Percentiles rank a stretch among this genome's conserved stretches.
These are phyloP conservation scores for Paramyrothecium sp. DNA, from an alignment of 2,329 filamentous ascomycete genomes.

Conservation along the genomic window DNA sequence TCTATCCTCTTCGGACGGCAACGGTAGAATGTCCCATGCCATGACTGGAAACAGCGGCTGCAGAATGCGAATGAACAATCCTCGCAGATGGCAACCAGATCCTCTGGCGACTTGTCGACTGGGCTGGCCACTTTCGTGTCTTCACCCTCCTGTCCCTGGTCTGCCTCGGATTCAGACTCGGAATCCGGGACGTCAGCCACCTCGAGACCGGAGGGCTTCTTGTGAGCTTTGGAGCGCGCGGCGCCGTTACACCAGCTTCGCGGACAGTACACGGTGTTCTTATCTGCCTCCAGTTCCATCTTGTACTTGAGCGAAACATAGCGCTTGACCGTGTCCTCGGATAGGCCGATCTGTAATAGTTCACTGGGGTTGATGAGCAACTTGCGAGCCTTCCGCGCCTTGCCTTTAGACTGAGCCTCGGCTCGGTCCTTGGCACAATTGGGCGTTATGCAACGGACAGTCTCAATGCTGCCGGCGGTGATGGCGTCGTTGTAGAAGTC, in stretches of 20 bases:
- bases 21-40: constrained; percentile 84
- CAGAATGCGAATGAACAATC: constrained; percentile 92
- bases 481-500: constrained; percentile 92
- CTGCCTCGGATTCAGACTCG: constrained; percentile 46
- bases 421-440: constrained; percentile 68
- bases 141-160: constrained; percentile 25
- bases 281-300: constrained; percentile 86
- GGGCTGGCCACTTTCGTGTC: constrained; percentile 14
- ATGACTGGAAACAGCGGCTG: constrained; percentile 65
- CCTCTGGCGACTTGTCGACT: constrained; percentile 39
- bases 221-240: constrained; percentile 72
- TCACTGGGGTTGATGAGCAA: constrained; percentile 78
- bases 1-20: constrained; percentile 65
- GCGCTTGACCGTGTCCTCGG: constrained; percentile 72
- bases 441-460: constrained; percentile 77
- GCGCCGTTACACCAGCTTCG: constrained; percentile 90
- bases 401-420: constrained; percentile 23
- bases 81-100: constrained; percentile 80
- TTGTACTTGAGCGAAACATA: constrained; percentile 93
- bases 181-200: constrained; percentile 56
- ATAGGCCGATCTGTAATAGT: constrained; percentile 72
- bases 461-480: constrained; percentile 74
- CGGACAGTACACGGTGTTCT: constrained; percentile 89
- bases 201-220: constrained; percentile 66
- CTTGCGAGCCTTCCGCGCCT: constrained; percentile 41